Conservation (phyloP, 805 yeast genomes). For the Candida broadrunensis region DNA sequence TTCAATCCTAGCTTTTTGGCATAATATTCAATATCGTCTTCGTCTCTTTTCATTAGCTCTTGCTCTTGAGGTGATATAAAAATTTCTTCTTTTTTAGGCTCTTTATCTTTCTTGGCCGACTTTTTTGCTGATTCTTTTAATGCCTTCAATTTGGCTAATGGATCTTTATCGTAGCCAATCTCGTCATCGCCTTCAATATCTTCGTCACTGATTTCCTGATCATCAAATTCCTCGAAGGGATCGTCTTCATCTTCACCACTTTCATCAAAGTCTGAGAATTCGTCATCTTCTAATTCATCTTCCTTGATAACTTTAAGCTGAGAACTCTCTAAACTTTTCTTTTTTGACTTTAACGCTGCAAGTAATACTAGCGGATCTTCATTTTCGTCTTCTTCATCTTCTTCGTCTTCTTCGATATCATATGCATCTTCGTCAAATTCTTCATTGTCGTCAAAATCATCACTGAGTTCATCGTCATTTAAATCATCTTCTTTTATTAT, state of each 20-base stretch:
- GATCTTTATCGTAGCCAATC: constrained; percentile 13
- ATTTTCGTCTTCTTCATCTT: constrained; percentile 2
- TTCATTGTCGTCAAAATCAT: constrained; percentile 13
- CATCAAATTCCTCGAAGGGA: constrained; percentile 11
- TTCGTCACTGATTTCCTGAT: constrained; percentile 14
- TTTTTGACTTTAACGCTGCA: constrained; percentile 11
- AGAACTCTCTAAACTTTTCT: constrained; percentile 5
- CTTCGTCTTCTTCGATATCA: constrained; percentile 22
- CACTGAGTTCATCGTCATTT: constrained; percentile 17
- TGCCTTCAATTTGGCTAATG: constrained; percentile 23
- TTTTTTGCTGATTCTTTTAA: constrained; percentile 9
- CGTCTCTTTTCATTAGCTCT: constrained; percentile 56
- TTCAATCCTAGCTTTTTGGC: constrained; percentile 75
- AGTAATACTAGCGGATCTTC: constrained; percentile 12
- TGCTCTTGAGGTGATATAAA: constrained; percentile 40
- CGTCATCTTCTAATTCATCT: constrained; percentile 27
- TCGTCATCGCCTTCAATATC: constrained; percentile 11
- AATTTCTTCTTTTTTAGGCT: constrained; percentile 6
- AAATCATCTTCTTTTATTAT: constrained; percentile 24
- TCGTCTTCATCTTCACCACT: constrained; percentile 14
- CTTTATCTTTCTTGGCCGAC: constrained; percentile 7
- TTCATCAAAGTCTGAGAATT: constrained; percentile 6
- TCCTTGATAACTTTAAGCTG: constrained; percentile 26
- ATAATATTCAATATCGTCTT: constrained; percentile 76
- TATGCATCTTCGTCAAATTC: constrained; percentile 1